Conservation (phyloP, 371 early-diverging fungal genomes). For the Smittium mucronatum region DNA sequence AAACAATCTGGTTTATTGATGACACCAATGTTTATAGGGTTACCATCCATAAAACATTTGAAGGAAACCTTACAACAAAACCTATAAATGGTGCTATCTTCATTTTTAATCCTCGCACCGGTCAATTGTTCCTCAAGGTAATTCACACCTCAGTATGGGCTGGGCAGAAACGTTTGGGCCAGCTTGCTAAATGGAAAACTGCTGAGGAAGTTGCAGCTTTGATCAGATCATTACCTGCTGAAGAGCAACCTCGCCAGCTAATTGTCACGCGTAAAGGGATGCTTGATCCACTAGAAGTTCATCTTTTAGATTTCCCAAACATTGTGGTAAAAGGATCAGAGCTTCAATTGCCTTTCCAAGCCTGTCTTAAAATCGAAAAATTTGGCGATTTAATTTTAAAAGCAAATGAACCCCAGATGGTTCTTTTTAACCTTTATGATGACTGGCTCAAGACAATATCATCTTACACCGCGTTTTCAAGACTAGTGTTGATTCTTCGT, state of each 20-base stretch:
- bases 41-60: slow-evolving; percentile 98
- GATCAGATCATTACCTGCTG: slow-evolving; percentile 93
- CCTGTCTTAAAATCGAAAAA: slow-evolving; percentile 94
- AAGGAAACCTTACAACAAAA: slow-evolving; percentile 94
- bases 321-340: slow-evolving; percentile 95
- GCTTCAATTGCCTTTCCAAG: slow-evolving; percentile 94
- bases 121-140: slow-evolving; percentile 96
- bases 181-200: slow-evolving; percentile 98
- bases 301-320: slow-evolving; percentile 92
- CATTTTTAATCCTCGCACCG: slow-evolving; percentile 97
- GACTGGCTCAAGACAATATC: slow-evolving; percentile 91
- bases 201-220: slow-evolving; percentile 98
- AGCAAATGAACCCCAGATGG: slow-evolving; percentile 96
- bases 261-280: slow-evolving; percentile 98
- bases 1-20: slow-evolving; percentile 98
- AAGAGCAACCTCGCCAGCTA: slow-evolving; percentile 97
- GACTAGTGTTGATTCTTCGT: slow-evolving; percentile 90
- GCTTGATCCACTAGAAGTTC: slow-evolving; percentile 97
- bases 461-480: slow-evolving; percentile 95
- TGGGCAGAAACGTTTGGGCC: slow-evolving; percentile 95
- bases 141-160: slow-evolving; percentile 99
- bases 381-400: slow-evolving; percentile 94
- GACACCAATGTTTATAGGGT: slow-evolving; percentile 99
- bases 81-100: slow-evolving; percentile 98
- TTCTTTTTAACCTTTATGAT: slow-evolving; percentile 76